phyloP scores from a whole-genome alignment of 2,329 filamentous ascomycete genomes.

The Exophiala viscosa region DNA sequence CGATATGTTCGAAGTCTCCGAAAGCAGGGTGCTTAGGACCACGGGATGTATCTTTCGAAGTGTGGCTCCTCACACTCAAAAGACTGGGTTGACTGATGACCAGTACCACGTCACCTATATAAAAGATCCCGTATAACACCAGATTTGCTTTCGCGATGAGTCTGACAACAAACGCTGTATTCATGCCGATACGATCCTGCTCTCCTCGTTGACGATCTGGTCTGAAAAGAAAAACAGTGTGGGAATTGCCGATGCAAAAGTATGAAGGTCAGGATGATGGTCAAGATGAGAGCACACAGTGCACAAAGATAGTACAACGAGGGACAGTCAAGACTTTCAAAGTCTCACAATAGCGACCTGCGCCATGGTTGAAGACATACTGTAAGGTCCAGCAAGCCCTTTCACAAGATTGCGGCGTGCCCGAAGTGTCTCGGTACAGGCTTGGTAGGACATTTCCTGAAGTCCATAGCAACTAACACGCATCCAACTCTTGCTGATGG shows the following conservation, averaged over 20 bases:
- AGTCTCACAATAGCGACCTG: slow-evolving; percentile 7
- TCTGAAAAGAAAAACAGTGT: too few species aligned
- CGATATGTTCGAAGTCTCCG: neutral
- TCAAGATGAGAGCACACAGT: too few species aligned
- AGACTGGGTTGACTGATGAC: too few species aligned
- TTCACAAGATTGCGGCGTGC: neutral
- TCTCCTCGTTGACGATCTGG: too few species aligned
- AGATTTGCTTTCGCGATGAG: too few species aligned
- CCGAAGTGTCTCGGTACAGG: neutral
- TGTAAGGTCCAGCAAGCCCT: neutral
- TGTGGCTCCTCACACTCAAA: too few species aligned
- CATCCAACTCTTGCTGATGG: too few species aligned
- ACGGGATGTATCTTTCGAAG: too few species aligned
- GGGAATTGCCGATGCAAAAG: neutral
- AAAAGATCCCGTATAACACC: too few species aligned
- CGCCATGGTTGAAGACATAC: slow-evolving; percentile 8
- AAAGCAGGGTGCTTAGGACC: neutral
- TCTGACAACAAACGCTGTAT: too few species aligned
- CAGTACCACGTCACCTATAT: too few species aligned
- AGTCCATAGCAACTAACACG: neutral
- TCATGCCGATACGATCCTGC: too few species aligned
- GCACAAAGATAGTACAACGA: slow-evolving; percentile 3
- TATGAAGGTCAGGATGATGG: slow-evolving; percentile 2
- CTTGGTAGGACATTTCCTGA: neutral
- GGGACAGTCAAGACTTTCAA: slow-evolving; percentile 1